A percentile compares a stretch with the other conserved stretches of the same genome.
Evolutionary conservation across 352 stramenopile genomes (phyloP).

Genomic region (Globisporangium megalacanthum): DNA sequence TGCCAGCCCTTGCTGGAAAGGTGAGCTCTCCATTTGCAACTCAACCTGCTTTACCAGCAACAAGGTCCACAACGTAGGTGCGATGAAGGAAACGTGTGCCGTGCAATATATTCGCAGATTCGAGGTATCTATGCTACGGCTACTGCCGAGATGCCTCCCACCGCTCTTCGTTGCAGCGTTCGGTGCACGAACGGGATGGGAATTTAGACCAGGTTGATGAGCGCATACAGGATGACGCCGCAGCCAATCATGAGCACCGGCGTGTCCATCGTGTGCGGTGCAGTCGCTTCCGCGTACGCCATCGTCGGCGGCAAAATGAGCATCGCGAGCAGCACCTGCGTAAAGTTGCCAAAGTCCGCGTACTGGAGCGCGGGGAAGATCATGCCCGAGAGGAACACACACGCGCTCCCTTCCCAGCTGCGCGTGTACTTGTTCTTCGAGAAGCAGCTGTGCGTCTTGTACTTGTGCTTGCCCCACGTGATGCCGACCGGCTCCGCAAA

Average conservation of each 20-base stretch:
- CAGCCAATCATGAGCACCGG: conserved; percentile 79
- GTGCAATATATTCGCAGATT: not conserved
- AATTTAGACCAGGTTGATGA: conserved; percentile 24
- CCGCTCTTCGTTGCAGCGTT: no score
- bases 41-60: no score
- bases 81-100: no score
- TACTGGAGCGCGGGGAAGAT: conserved; percentile 58
- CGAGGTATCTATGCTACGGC: no score
- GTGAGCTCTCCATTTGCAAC: no score
- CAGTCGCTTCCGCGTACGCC: conserved; percentile 79
- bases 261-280: conserved; percentile 83
- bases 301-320: conserved; percentile 71
- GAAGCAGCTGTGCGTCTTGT: conserved; percentile 80
- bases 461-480: conserved; percentile 80
- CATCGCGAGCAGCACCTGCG: conserved; percentile 72
- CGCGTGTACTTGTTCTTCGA: conserved; percentile 82
- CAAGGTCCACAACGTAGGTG: no score
- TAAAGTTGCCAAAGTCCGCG: conserved; percentile 72
- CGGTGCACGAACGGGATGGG: no score
- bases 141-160: no score
- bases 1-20: no score
- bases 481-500: conserved; percentile 76
- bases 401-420: conserved; percentile 78
- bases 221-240: conserved; percentile 65
- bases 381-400: conserved; percentile 72